Evolutionary conservation across 2,329 filamentous ascomycete species (phyloP).

Genomic region (Daldinia sp.): DNA sequence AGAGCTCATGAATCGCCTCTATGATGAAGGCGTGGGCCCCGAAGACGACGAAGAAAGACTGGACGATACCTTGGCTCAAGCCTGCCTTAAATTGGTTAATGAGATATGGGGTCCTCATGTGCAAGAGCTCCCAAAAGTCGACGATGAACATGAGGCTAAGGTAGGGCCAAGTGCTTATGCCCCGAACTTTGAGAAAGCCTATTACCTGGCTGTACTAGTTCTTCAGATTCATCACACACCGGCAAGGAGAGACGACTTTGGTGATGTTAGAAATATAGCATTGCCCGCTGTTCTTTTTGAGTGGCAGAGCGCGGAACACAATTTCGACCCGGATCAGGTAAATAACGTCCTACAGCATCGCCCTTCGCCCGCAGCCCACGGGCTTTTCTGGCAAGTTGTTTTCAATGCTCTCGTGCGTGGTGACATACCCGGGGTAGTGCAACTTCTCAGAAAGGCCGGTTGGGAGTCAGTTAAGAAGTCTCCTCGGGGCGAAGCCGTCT

Average conservation of each 20-base stretch:
- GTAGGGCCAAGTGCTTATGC: constrained; percentile 74
- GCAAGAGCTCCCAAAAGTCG: constrained; percentile 61
- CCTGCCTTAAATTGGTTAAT: constrained; percentile 63
- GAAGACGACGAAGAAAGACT: constrained; percentile 68
- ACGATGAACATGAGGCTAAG: constrained; percentile 67
- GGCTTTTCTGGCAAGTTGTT: constrained; percentile 87
- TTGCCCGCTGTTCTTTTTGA: constrained; percentile 83
- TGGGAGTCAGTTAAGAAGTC: constrained; percentile 82
- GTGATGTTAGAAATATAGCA: constrained; percentile 60
- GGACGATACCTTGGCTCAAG: constrained; percentile 66
- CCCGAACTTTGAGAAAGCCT: constrained; percentile 78
- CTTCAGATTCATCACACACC: constrained; percentile 81
- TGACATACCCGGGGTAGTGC: constrained; percentile 74
- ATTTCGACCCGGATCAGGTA: constrained; percentile 76
- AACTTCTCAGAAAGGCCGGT: constrained; percentile 78
- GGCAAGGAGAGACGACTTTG: constrained; percentile 55
- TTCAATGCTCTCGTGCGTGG: constrained; percentile 81
- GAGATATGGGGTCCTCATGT: constrained; percentile 68
- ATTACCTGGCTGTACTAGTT: constrained; percentile 81
- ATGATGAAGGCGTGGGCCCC: constrained; percentile 69
- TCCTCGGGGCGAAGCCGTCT: constrained; percentile 73
- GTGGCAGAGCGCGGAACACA: constrained; percentile 84
- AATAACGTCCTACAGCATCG: constrained; percentile 70
- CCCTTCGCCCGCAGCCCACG: constrained; percentile 81
- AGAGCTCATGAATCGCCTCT: constrained; percentile 73